Conservation (phyloP, 495 filamentous ascomycete genomes). For the Xylaria sp. region DNA sequence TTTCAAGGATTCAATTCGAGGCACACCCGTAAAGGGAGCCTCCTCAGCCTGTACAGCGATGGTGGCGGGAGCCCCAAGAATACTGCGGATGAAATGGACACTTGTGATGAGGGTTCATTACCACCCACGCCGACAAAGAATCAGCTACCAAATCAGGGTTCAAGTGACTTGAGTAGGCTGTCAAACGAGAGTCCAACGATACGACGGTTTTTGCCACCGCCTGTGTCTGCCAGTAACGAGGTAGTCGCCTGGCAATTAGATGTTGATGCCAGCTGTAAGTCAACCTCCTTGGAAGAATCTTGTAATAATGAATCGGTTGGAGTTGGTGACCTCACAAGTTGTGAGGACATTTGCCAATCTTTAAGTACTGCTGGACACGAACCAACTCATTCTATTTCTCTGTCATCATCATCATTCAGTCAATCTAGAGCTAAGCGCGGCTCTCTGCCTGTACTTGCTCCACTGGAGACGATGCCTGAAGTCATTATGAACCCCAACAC, state of each 20-base stretch:
- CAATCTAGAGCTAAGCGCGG: slow-evolving; percentile 46
- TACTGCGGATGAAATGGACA: slow-evolving; percentile 61
- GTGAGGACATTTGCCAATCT: slow-evolving; percentile 26
- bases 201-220: slow-evolving; percentile 39
- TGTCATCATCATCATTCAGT: slow-evolving; percentile 43
- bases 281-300: slow-evolving; percentile 36
- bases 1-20: slow-evolving; percentile 48
- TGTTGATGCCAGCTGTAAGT: slow-evolving; percentile 52
- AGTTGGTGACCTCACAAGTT: slow-evolving; percentile 13
- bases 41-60: slow-evolving; percentile 79
- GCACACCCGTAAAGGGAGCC: slow-evolving; percentile 71
- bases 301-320: slow-evolving; percentile 17
- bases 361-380: slow-evolving; percentile 30
- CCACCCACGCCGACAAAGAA: slow-evolving; percentile 92
- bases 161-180: slow-evolving; percentile 34
- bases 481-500: slow-evolving; percentile 33
- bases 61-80: slow-evolving; percentile 62
- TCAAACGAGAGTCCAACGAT: slow-evolving; percentile 42
- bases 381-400: slow-evolving; percentile 27
- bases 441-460: slow-evolving; percentile 41
- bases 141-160: slow-evolving; percentile 34
- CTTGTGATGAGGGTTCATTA: slow-evolving; percentile 68
- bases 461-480: slow-evolving; percentile 39
- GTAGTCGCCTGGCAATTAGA: slow-evolving; percentile 30
- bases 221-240: slow-evolving; percentile 37